Evolutionary conservation across 1,139 yeast genomes (phyloP).

Genomic region (Komagataea norvegica): DNA sequence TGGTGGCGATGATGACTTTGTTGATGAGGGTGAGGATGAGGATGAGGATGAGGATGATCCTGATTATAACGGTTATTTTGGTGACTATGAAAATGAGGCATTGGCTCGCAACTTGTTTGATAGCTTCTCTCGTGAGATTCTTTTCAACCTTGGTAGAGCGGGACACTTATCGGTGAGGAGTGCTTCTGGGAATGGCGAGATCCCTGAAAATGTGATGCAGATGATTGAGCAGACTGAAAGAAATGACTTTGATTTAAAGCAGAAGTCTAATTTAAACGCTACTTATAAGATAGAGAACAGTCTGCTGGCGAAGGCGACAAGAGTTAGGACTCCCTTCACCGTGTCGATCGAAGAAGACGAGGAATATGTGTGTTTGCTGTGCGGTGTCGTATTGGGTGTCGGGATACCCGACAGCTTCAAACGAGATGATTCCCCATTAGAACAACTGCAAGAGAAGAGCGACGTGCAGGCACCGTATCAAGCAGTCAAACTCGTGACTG

Average conservation of each 20-base stretch:
- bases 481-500: slow-evolving; percentile 44
- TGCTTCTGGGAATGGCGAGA: slow-evolving; percentile 29
- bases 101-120: too few species aligned
- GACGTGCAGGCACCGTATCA: slow-evolving; percentile 62
- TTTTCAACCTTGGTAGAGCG: too few species aligned
- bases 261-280: slow-evolving; percentile 29
- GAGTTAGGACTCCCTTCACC: slow-evolving; percentile 30
- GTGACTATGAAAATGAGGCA: too few species aligned
- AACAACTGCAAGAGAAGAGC: slow-evolving; percentile 29
- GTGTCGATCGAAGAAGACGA: slow-evolving; percentile 29
- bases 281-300: slow-evolving; percentile 23
- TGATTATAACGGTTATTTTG: too few species aligned
- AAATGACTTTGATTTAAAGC: slow-evolving; percentile 32
- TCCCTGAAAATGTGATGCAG: slow-evolving; percentile 32
- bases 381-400: slow-evolving; percentile 65
- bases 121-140: too few species aligned
- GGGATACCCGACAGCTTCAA: slow-evolving; percentile 58
- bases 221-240: slow-evolving; percentile 33
- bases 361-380: slow-evolving; percentile 54
- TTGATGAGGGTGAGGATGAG: too few species aligned
- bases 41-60: too few species aligned
- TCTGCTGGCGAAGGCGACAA: slow-evolving; percentile 23
- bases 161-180: too few species aligned
- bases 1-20: too few species aligned
- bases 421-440: slow-evolving; percentile 26